Base-by-base conservation (phyloP, 2,329 filamentous ascomycete genomes). In the Zalaria sp. region DNA sequence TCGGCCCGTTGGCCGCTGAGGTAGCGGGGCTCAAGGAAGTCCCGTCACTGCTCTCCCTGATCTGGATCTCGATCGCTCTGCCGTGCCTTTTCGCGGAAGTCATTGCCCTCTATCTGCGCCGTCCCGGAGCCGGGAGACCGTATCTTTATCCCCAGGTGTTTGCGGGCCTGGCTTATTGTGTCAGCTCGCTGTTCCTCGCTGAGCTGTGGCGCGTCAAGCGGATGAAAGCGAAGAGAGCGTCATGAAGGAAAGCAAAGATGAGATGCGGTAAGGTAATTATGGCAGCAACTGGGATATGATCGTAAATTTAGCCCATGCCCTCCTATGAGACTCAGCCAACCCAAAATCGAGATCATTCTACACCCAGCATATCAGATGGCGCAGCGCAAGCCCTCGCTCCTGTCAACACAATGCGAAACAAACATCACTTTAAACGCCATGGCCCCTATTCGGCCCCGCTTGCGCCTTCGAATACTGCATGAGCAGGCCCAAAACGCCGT, bases 81-180 rank as follows among this genome's bases (percentile, higher is more conserved):
- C 62, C 63, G 3, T 54, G 52, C 4, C 57, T 57, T 5, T 62
- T 60, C 38, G 53, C 62, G 3, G 61, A 67, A 45, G 60, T 60
- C 5, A 62, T 67, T 35, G 64, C 59, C 8, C 50, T 67, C n/a
- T 57, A 65, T 37, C 47, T 66, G 3, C 51, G 61, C 25, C 52
- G 56, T 4, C 48, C 56, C 2, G 45, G 44, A 26, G 43, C 40
- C n/a, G 34, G 36, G 34, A 49, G 47, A 36, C 49, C 44, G 11
- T 65, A 64, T 47, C 49, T 65, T 4, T 60, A 63, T 44, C 48
- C 59, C 10, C 62, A 65, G 43, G 53, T 64, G 3, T 64, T 63
- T 37, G 54, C 57, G 7, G 61, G 60, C 0, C 25, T 61, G 6
- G 43, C 59, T 5, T 64, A 62, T 43, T 31, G 57, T 5, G 35